Evolutionary conservation across 2,329 filamentous ascomycete genomes (phyloP), one percentile per base, ranked within the genome.

Genomic region (Cladosporium oxysporum): DNA sequence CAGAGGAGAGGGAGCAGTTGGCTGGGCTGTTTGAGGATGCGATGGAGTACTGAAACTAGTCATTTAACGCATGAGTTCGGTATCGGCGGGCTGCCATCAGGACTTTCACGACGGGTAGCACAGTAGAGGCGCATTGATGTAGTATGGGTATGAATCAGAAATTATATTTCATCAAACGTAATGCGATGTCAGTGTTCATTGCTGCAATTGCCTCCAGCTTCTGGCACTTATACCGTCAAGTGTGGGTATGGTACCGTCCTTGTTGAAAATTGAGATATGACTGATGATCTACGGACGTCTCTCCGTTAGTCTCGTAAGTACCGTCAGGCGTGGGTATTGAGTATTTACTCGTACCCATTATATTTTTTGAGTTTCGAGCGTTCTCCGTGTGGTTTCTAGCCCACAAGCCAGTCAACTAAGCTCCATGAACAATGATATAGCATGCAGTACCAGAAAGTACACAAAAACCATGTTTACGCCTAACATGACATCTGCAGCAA

Each of bases 1-100:
- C 82, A 53, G 79, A 76, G 57, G 81, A 84, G 74, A 78, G 82
- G 70, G 82, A 83, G 74, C 82, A 83, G 68, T 68, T 84, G 71
- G 75, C 77, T 61, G 73, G 71, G 14, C 68, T 84, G 70, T 84
- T 83, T 71, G 81, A 83, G 69, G 80, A 83, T 62, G 78, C 81
- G 1, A 76, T 83, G 79, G 75, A 77, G 64, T 79, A 80, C 58
- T 79, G 41, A 47, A 6, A 2, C 1, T n/a, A 10, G 37, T n/a
- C 18, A 62, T 50, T 50, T 35, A 6, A 29, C 29, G 37, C 37
- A 44, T 10, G 37, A 4, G 18, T n/a, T 21, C 2, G 21, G 10
- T 21, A 21, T 47, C 8, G 41, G 41, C n/a, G 8, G n/a, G n/a
- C 21, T 47, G 14, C 14, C 49, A 29, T n/a, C 49, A 53, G 5